A percentile compares a stretch with the other conserved stretches of the same genome.
Conservation (phyloP, 495 filamentous ascomycete species). For the Zalerion maritima region DNA sequence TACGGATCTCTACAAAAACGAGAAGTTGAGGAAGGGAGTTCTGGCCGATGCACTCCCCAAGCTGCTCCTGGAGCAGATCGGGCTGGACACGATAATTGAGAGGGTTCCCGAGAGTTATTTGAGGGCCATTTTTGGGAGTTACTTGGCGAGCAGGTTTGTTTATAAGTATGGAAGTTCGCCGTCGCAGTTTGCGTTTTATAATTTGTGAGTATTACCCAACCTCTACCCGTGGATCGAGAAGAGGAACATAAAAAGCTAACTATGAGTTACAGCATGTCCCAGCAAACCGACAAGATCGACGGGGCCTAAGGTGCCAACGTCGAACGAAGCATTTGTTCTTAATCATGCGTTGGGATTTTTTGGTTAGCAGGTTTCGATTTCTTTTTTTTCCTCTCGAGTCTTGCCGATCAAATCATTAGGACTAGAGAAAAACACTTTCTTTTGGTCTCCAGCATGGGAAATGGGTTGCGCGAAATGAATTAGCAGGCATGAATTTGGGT, state of each 20-base stretch:
- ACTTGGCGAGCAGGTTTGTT: constrained; percentile 86
- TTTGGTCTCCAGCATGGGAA: too few species aligned
- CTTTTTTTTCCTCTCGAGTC: too few species aligned
- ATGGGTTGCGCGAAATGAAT: too few species aligned
- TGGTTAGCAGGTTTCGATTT: too few species aligned
- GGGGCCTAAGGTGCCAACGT: too few species aligned
- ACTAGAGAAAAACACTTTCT: too few species aligned
- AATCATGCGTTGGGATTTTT: too few species aligned
- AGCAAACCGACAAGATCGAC: constrained; percentile 29
- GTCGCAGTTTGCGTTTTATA: constrained; percentile 95
- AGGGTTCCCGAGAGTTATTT: constrained; percentile 88
- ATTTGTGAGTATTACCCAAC: constrained; percentile 58
- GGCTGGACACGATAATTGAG: constrained; percentile 69
- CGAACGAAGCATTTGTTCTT: too few species aligned
- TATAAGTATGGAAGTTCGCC: constrained; percentile 87
- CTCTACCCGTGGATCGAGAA: neutral
- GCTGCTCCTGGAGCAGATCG: constrained; percentile 74
- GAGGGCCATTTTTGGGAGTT: constrained; percentile 88
- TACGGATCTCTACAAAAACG: constrained; percentile 81
- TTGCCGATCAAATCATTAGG: too few species aligned
- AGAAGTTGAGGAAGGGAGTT: constrained; percentile 59
- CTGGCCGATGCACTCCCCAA: constrained; percentile 76
- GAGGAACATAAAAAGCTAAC: constrained; percentile 19
- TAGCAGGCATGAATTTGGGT: too few species aligned
- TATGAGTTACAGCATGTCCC: constrained; percentile 26